Conservation (phyloP, 805 yeast species). For the Ogataea pilisensis region DNA sequence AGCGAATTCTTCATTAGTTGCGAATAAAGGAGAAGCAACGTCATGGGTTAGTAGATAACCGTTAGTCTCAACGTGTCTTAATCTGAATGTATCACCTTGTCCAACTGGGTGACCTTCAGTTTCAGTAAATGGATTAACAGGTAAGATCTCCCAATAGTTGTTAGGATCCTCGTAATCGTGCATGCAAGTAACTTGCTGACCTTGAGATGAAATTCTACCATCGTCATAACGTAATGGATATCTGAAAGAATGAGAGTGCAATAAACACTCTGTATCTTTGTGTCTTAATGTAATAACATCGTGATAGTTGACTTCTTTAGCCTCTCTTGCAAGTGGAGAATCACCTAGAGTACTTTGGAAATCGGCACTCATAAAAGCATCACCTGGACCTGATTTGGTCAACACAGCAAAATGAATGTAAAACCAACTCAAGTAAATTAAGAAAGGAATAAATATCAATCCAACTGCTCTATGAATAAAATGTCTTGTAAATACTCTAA, state of each 20-base stretch:
- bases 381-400: constrained; percentile 91
- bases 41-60: constrained; percentile 85
- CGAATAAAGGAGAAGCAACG: constrained; percentile 88
- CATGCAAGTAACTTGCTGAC: constrained; percentile 86
- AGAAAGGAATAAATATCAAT: constrained; percentile 74
- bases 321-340: constrained; percentile 65
- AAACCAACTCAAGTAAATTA: constrained; percentile 84
- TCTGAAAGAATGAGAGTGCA: constrained; percentile 74
- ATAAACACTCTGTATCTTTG: constrained; percentile 68
- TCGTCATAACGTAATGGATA: constrained; percentile 95
- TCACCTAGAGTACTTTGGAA: constrained; percentile 92
- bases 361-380: constrained; percentile 87
- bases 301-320: constrained; percentile 68
- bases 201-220: constrained; percentile 90
- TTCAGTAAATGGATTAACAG: constrained; percentile 44
- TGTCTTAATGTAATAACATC: constrained; percentile 78
- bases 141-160: constrained; percentile 85
- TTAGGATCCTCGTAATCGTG: constrained; percentile 51
- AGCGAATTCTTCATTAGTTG: constrained; percentile 93
- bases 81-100: constrained; percentile 72
- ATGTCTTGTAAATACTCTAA: constrained; percentile 59
- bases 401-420: constrained; percentile 83
- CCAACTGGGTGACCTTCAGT: constrained; percentile 46
- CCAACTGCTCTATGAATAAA: constrained; percentile 67
- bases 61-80: constrained; percentile 76